phyloP scores from a whole-genome alignment of 2,329 filamentous ascomycete genomes.

The Colletotrichum lupini region DNA sequence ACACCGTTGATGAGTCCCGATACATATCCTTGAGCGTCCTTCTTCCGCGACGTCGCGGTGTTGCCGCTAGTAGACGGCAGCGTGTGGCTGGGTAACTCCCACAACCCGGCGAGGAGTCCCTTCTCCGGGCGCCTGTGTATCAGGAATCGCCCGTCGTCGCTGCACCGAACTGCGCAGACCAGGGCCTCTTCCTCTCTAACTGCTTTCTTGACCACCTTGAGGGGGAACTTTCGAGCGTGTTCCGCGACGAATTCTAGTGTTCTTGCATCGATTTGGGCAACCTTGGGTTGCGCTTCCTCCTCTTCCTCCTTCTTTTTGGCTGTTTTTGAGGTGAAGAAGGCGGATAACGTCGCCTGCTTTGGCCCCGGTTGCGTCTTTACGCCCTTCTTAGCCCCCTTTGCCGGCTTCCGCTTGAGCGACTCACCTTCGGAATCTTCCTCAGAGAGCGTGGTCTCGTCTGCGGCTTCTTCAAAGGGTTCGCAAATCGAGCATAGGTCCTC shows the following conservation, averaged over 20 bases:
- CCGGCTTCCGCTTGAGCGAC: slow-evolving; percentile 21
- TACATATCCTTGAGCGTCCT: slow-evolving; percentile 50
- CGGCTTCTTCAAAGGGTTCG: slow-evolving; percentile 54
- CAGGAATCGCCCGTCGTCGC: slow-evolving; percentile 55
- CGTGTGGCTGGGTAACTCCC: slow-evolving; percentile 64
- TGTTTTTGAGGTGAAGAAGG: slow-evolving; percentile 47
- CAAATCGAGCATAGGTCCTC: slow-evolving; percentile 64
- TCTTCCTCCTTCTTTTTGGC: slow-evolving; percentile 26
- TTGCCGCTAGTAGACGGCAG: slow-evolving; percentile 44
- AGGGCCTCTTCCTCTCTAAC: slow-evolving; percentile 63
- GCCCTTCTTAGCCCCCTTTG: slow-evolving; percentile 16
- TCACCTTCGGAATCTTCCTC: slow-evolving; percentile 7
- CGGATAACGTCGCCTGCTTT: slow-evolving; percentile 47
- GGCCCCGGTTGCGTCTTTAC: slow-evolving; percentile 8
- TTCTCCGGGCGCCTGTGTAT: slow-evolving; percentile 63
- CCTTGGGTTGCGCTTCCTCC: slow-evolving; percentile 15
- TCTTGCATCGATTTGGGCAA: slow-evolving; percentile 36
- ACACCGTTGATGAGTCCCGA: slow-evolving; percentile 39
- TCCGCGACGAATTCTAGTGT: slow-evolving; percentile 49
- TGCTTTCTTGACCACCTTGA: slow-evolving; percentile 63
- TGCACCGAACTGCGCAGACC: slow-evolving; percentile 61
- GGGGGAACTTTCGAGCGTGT: slow-evolving; percentile 62
- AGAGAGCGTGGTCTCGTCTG: slow-evolving; percentile 36
- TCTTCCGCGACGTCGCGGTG: slow-evolving; percentile 46
- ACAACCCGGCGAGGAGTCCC: slow-evolving; percentile 65